Conservation (phyloP, 495 filamentous ascomycete species). For the Aspergillus carlsbadensis region DNA sequence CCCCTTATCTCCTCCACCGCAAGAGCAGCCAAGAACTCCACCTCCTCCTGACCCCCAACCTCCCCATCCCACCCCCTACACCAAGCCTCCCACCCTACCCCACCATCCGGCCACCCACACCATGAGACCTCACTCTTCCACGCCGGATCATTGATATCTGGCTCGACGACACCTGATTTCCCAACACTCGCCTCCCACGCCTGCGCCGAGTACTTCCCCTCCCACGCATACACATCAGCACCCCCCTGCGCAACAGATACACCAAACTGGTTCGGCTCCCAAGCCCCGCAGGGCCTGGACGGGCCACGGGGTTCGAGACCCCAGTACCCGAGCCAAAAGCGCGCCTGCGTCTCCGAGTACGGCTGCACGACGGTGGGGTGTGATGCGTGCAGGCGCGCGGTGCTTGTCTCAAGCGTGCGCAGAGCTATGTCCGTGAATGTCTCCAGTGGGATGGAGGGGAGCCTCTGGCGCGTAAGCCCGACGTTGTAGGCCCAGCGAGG, state of each 20-base stretch:
- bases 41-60: constrained; percentile 26
- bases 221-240: constrained; percentile 22
- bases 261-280: constrained; percentile 15
- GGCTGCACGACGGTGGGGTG: constrained; percentile 15
- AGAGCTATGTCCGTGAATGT: constrained; percentile 24
- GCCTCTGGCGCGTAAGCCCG: constrained; percentile 13
- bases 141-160: constrained; percentile 17
- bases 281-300: constrained; percentile 3
- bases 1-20: constrained; percentile 24
- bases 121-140: constrained; percentile 19
- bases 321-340: constrained; percentile 25
- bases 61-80: constrained; percentile 26
- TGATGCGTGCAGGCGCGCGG: constrained; percentile 15
- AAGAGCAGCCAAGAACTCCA: constrained; percentile 25
- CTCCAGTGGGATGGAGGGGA: constrained; percentile 15
- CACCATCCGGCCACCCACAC: constrained; percentile 24
- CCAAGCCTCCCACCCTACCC: constrained; percentile 19
- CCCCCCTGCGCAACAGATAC: constrained; percentile 19
- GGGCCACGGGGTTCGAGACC: no score
- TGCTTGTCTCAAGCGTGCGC: constrained; percentile 23
- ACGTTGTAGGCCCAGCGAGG: constrained; percentile 25
- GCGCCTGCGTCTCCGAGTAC: constrained; percentile 25
- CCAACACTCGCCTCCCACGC: constrained; percentile 14
- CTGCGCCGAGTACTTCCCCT: constrained; percentile 21
- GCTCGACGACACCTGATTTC: constrained; percentile 13